A percentile compares a stretch with the other conserved stretches of the same genome.
phyloP scores from a whole-genome alignment of 768 basidiomycete genomes.

The Lyophyllum shimeji region DNA sequence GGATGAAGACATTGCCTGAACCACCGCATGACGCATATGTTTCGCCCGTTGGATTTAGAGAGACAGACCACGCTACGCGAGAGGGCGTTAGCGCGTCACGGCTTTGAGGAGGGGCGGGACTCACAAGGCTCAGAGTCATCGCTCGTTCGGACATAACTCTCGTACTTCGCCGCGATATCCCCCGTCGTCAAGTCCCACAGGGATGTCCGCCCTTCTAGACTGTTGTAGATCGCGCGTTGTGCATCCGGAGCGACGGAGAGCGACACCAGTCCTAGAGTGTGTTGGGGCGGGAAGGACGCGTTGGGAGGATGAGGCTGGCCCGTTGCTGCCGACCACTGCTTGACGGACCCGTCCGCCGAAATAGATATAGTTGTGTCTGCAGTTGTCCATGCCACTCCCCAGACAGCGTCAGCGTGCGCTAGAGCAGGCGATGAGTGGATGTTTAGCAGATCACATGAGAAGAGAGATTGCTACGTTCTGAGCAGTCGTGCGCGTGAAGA shows the following conservation, averaged over 20 bases:
- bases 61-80: constrained; percentile 75
- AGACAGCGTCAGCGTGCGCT: constrained; percentile 81
- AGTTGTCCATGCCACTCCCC: constrained; percentile 74
- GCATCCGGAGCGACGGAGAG: constrained; percentile 73
- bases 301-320: constrained; percentile 58
- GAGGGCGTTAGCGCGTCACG: neutral
- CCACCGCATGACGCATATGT: constrained; percentile 76
- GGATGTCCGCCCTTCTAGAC: constrained; percentile 79
- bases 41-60: constrained; percentile 70
- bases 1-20: constrained; percentile 69
- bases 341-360: constrained; percentile 77
- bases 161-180: constrained; percentile 59
- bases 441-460: constrained; percentile 25
- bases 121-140: constrained; percentile 69
- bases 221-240: constrained; percentile 68
- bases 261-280: constrained; percentile 84
- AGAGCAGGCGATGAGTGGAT: constrained; percentile 32
- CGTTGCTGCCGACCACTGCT: constrained; percentile 67
- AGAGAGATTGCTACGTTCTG: constrained; percentile 60
- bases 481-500: constrained; percentile 68
- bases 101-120: constrained; percentile 25
- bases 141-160: constrained; percentile 67
- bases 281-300: constrained; percentile 57
- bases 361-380: constrained; percentile 65
- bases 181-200: constrained; percentile 73